phyloP scores from a whole-genome alignment of 768 basidiomycete species.

The Phylloporus rhodoxanthus region DNA sequence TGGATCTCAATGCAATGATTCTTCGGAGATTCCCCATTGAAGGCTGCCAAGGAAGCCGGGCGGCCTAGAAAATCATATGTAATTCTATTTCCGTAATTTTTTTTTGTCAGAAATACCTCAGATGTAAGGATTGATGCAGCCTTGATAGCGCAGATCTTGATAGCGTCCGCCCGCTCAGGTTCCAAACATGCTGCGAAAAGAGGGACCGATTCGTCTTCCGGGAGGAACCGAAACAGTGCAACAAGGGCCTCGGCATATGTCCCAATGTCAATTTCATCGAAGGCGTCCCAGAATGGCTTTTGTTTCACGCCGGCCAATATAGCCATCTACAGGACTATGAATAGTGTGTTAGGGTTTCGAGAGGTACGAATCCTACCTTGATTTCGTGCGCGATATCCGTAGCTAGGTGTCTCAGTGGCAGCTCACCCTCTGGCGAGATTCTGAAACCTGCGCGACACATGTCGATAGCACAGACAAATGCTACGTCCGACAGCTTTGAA shows the following conservation, averaged over 20 bases:
- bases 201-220: slow-evolving; percentile 52
- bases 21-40: slow-evolving; percentile 44
- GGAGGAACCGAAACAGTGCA: slow-evolving; percentile 63
- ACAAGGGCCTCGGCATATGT: slow-evolving; percentile 72
- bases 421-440: slow-evolving; percentile 50
- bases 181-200: slow-evolving; percentile 64
- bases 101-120: slow-evolving; percentile 43
- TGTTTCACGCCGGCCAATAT: slow-evolving; percentile 31
- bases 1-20: slow-evolving; percentile 43
- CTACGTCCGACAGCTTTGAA: slow-evolving; percentile 59
- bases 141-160: slow-evolving; percentile 72
- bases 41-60: slow-evolving; percentile 52
- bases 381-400: slow-evolving; percentile 75
- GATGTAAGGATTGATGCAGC: slow-evolving; percentile 63
- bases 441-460: slow-evolving; percentile 63
- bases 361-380: slow-evolving; percentile 42
- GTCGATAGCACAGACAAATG: slow-evolving; percentile 70
- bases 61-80: slow-evolving; percentile 35
- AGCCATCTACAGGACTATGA: slow-evolving; percentile 16
- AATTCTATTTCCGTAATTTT: not conserved
- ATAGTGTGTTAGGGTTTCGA: slow-evolving; percentile 16
- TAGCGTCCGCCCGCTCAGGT: slow-evolving; percentile 72
- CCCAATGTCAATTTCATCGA: slow-evolving; percentile 69
- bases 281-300: slow-evolving; percentile 66
- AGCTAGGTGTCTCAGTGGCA: slow-evolving; percentile 59